Evolutionary conservation across 257 asterid genomes (phyloP), one percentile per base, ranked within the genome.

Genomic region (Datura wrightii): DNA sequence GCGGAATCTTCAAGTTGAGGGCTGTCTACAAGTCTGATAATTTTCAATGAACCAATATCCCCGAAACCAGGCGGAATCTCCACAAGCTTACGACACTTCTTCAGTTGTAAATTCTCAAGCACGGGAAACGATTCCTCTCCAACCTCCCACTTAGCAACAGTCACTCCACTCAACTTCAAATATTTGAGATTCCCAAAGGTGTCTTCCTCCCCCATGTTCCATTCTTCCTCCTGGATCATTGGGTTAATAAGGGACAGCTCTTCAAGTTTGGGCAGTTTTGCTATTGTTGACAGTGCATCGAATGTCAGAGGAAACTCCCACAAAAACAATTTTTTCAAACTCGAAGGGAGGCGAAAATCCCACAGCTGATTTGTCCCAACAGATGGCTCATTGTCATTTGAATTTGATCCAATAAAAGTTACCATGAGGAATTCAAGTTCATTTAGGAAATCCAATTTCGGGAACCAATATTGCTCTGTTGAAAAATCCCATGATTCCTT

Each of bases 231-330:
- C 3, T 37, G 50, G 4, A 85, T 5, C 46, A 67, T 34, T 13
- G 13, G 0, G 1, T 1, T 6, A 0, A 1, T 0, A 2, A 84
- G 37, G 58, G 0, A 2, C 39, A 84, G 18, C 1, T 14, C 34
- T 60, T 76, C 56, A 44, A 76, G 67, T 9, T 84, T 58, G 69
- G 79, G 56, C 31, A 76, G 52, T 37, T 2, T 48, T 1, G 15
- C 79, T 9, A 84, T 71, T 39, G 66, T 60, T 42, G 86, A 84
- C 2, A 84, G 41, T 6, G 80, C 15, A 36, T 63, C 10, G 11
- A 79, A 84, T 16, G 79, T 54, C 79, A 84, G 18, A 36, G 79
- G 63, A 14, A 84, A 56, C 3, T 1, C 0, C 2, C 0, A 0
- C 39, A 72, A 13, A 2, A 3, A 4, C 42, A 83, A 8, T 6